These are phyloP conservation scores for Pleurotus salmoneostramineus DNA, from an alignment of 768 basidiomycete species.

Conservation along the genomic window DNA sequence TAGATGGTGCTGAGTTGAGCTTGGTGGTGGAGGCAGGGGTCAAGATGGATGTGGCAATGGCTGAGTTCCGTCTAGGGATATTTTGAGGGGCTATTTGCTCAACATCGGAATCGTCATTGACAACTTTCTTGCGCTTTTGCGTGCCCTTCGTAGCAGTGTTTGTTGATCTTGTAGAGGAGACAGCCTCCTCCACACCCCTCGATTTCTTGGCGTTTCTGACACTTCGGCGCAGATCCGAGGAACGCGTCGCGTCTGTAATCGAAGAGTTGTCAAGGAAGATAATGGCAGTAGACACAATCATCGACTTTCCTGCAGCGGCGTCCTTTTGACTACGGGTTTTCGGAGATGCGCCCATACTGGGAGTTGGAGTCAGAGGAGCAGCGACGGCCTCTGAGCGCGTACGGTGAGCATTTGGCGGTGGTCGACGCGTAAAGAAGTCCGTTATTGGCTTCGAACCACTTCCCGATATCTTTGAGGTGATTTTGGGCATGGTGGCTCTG, in stretches of 20 bases:
- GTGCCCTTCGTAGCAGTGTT: background rate
- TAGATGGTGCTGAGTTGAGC: constrained; percentile 7
- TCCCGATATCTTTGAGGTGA: background rate
- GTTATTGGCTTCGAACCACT: constrained; percentile 1
- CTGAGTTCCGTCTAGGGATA: constrained; percentile 19
- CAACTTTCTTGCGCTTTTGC: constrained; percentile 27
- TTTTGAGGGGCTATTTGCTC: constrained; percentile 24
- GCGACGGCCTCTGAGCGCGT: background rate
- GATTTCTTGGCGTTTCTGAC: background rate
- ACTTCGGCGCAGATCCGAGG: background rate
- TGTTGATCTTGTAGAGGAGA: background rate
- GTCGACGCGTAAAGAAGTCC: constrained; percentile 6
- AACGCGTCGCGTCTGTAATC: background rate
- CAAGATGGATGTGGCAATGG: background rate
- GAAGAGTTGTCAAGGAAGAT: background rate
- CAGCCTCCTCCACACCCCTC: background rate
- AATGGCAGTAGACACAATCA: background rate
- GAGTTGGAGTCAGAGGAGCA: background rate
- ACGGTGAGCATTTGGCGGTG: background rate
- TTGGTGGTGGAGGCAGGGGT: background rate
- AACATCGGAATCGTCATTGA: constrained; percentile 32
- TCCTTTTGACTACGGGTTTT: background rate
- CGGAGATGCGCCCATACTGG: background rate
- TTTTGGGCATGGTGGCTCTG: constrained; percentile 4
- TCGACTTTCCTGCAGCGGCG: no score